Evolutionary conservation across 805 yeast species (phyloP), one percentile per base, ranked within the genome.

Genomic region (Candida easanensis): DNA sequence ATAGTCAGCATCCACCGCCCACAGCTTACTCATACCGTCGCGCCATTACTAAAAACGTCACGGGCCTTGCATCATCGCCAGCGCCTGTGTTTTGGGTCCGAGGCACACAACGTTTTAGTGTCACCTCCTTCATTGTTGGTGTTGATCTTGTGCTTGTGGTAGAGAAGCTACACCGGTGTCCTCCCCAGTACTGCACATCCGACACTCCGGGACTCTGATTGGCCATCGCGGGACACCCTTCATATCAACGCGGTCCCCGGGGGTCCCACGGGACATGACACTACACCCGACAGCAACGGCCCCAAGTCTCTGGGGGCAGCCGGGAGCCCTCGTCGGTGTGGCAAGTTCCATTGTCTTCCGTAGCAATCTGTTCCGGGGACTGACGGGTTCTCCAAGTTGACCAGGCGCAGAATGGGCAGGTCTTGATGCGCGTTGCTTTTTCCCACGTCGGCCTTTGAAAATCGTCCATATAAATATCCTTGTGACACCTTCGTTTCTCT

Each of bases 191-290:
- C 11, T 17, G 6, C 33, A 6, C 33, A n/a, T 32, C 25, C 31
- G 31, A n/a, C 20, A 23, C 16, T 16, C 19, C 22, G 4, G 22
- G 22, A 15, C 40, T 37, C 27, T 37, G 40, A 37, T 28, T 37
- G 34, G 34, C 27, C 34, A 32, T 22, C n/a, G 22, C 35, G 20
- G 26, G 8, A 9, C 11, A 11, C 26, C 26, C 11, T n/a, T n/a
- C n/a, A n/a, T n/a, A n/a, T n/a, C n/a, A n/a, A n/a, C 26, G 26
- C 11, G 11, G 11, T 23, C 26, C 11, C 26, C 26, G 26, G 11
- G 11, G 11, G 8, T 23, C 8, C 11, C 26, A 23, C 26, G 26
- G 11, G 26, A 11, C 11, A 23, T 23, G 26, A 23, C 26, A 11
- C 11, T 11, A 23, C 8, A 23, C 11, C 26, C 11, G 11, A 23